Conservation (phyloP, 179 eudicot genomes). For the Actinidia arguta region DNA sequence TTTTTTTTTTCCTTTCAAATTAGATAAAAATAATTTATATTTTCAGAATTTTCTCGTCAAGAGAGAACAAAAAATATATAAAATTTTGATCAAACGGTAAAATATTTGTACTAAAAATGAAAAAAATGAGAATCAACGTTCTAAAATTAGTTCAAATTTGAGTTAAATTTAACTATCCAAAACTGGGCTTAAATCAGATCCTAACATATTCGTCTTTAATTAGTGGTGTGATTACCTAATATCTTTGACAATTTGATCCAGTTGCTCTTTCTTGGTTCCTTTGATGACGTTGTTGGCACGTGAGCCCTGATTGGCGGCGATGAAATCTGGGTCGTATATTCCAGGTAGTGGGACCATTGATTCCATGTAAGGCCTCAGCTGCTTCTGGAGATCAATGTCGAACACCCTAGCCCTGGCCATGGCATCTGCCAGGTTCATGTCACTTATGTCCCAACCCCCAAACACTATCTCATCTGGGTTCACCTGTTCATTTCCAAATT, state of each 20-base stretch:
- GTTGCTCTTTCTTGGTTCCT: slow-evolving; percentile 90
- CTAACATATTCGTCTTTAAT: background rate
- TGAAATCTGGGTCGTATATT: slow-evolving; percentile 92
- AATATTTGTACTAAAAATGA: too few species aligned
- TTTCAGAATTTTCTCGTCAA: too few species aligned
- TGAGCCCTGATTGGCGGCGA: slow-evolving; percentile 92
- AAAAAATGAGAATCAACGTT: too few species aligned
- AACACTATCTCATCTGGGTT: slow-evolving; percentile 94
- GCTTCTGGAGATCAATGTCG: slow-evolving; percentile 97
- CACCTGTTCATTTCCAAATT: slow-evolving; percentile 49
- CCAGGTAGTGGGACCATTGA: slow-evolving; percentile 96
- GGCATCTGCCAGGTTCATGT: slow-evolving; percentile 95
- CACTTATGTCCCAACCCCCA: slow-evolving; percentile 98
- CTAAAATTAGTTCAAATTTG: too few species aligned
- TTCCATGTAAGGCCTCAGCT: slow-evolving; percentile 97
- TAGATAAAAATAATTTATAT: too few species aligned
- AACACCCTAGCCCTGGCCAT: slow-evolving; percentile 93
- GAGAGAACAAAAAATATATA: too few species aligned
- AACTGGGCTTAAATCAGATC: background rate
- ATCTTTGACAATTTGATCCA: slow-evolving; percentile 83
- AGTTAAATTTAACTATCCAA: background rate
- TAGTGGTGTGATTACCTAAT: slow-evolving; percentile 56
- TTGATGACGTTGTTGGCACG: slow-evolving; percentile 92
- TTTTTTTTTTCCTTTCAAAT: too few species aligned
- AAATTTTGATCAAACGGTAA: too few species aligned